These are phyloP conservation scores for Gastrolobium bilobum DNA, from an alignment of 306 rosid genomes.

Conservation along the genomic window DNA sequence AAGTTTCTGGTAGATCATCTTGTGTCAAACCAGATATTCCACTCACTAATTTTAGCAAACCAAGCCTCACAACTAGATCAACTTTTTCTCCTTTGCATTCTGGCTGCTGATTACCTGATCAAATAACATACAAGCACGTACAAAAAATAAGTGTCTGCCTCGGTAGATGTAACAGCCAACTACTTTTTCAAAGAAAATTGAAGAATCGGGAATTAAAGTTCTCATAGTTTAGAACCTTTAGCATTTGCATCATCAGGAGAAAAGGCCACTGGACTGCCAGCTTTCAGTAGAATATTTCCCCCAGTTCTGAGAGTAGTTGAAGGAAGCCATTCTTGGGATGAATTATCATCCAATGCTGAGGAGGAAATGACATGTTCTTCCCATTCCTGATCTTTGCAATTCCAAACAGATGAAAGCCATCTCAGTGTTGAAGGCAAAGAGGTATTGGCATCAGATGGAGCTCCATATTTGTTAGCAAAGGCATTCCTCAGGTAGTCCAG, in stretches of 20 bases:
- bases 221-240: constrained; percentile 53
- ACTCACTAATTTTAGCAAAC: constrained; percentile 76
- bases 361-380: constrained; percentile 63
- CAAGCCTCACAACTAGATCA: constrained; percentile 82
- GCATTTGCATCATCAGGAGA: constrained; percentile 48
- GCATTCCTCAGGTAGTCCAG: constrained; percentile 87
- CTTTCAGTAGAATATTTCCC: constrained; percentile 66
- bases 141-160: constrained; percentile 5
- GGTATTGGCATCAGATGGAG: constrained; percentile 71
- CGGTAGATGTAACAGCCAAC: constrained; percentile 11
- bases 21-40: constrained; percentile 73
- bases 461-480: constrained; percentile 78
- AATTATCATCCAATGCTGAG: constrained; percentile 57
- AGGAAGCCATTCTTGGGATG: constrained; percentile 76
- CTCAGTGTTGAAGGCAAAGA: constrained; percentile 68
- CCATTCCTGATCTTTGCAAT: constrained; percentile 86
- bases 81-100: constrained; percentile 85
- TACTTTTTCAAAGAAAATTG: not conserved
- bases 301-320: constrained; percentile 82
- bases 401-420: constrained; percentile 80
- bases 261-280: constrained; percentile 47
- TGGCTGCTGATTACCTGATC: constrained; percentile 68
- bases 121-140: constrained; percentile 16
- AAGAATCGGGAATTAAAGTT: constrained; percentile 9
- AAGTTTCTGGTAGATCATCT: constrained; percentile 79